phyloP scores from a whole-genome alignment of 805 yeast species.

The Metschnikowia noctiluminum region DNA sequence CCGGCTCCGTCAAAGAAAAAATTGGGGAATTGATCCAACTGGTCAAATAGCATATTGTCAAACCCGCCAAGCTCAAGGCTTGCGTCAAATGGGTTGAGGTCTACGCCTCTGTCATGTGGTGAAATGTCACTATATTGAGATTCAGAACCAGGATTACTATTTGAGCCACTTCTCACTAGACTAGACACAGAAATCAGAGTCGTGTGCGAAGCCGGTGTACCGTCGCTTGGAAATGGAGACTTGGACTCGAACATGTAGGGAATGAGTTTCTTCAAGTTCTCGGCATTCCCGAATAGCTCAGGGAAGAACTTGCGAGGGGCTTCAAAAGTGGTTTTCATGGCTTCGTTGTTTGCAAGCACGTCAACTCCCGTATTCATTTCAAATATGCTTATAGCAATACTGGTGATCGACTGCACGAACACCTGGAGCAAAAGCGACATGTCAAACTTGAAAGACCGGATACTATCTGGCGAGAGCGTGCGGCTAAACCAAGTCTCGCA shows the following conservation, averaged over 20 bases:
- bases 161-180: background rate
- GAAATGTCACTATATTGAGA: background rate
- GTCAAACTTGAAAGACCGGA: constrained; percentile 4
- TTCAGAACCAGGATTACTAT: background rate
- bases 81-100: background rate
- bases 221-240: constrained; percentile 9
- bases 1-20: constrained; percentile 7
- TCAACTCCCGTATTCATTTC: constrained; percentile 19
- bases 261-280: constrained; percentile 3
- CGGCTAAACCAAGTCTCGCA: constrained; percentile 10
- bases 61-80: background rate
- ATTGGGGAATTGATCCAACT: constrained; percentile 6
- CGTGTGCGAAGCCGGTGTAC: background rate
- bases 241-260: constrained; percentile 4
- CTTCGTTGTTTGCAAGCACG: constrained; percentile 14
- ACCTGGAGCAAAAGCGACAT: constrained; percentile 16
- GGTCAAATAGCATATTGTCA: constrained; percentile 2
- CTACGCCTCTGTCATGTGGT: background rate
- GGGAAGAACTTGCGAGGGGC: constrained; percentile 16
- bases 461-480: constrained; percentile 6
- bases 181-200: background rate
- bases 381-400: constrained; percentile 20
- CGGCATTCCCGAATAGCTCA: constrained; percentile 10
- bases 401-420: constrained; percentile 21
- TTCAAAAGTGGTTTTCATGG: constrained; percentile 16